Conservation (phyloP, 2,329 filamentous ascomycete genomes). For the Arachnopeziza araneosa region DNA sequence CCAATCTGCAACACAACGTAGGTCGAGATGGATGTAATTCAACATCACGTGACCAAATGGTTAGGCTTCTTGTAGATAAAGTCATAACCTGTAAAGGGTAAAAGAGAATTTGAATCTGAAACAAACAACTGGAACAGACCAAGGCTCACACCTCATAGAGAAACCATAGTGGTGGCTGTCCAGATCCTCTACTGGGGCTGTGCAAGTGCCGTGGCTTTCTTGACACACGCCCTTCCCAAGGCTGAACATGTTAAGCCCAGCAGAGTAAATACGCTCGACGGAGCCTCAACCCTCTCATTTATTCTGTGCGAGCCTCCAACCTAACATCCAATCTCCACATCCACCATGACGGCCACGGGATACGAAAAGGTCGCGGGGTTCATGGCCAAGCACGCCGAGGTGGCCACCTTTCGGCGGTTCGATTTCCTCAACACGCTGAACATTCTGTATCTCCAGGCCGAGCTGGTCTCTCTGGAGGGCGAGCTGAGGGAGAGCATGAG, state of each 20-base stretch:
- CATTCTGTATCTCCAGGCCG: slow-evolving; percentile 29
- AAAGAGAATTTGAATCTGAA: not conserved
- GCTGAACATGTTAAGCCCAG: not conserved
- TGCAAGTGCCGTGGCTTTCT: not conserved
- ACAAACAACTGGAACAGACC: too few species aligned
- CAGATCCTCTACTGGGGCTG: not conserved
- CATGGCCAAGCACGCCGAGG: slow-evolving; percentile 24
- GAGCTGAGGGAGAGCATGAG: slow-evolving; percentile 6
- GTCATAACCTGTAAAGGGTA: too few species aligned
- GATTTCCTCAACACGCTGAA: slow-evolving; percentile 23
- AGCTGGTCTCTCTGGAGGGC: slow-evolving; percentile 25
- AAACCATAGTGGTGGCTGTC: not conserved
- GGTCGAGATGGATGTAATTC: too few species aligned
- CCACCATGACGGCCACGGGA: slow-evolving; percentile 5
- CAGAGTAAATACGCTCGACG: not conserved
- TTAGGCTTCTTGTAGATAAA: too few species aligned
- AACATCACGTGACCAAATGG: too few species aligned
- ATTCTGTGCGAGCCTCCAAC: not conserved
- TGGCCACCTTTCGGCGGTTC: slow-evolving; percentile 28
- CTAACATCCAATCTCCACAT: not conserved
- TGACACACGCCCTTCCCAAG: not conserved
- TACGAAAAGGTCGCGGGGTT: slow-evolving; percentile 25
- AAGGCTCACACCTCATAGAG: not conserved
- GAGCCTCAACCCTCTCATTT: not conserved
- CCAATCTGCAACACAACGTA: too few species aligned